Evolutionary conservation across 495 filamentous ascomycete genomes (phyloP), one percentile per base, ranked within the genome.

Genomic region (Cercophora sp.): DNA sequence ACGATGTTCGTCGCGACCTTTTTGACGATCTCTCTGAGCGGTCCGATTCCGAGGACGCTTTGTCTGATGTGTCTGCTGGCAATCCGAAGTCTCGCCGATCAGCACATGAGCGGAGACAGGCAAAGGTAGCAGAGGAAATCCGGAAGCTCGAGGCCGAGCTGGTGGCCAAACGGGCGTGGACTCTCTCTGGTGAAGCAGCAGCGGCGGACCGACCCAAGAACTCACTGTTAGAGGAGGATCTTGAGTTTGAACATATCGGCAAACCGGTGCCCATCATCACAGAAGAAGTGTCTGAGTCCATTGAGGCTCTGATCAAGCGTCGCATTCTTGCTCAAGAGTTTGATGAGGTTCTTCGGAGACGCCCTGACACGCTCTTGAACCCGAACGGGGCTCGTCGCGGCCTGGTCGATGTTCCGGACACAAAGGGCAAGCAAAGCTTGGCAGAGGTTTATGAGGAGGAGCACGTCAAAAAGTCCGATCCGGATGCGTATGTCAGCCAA

Each of bases 371-470:
- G 10, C 63, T 82, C 5, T 75, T 71, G n/a, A 78, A 77, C 31
- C 71, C 78, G 8, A 64, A 71, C 20, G 69, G 70, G 44, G 72
- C 77, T 4, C 79, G 84, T 20, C 76, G 89, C 56, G 86, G 86
- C 0, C 66, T 78, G 2, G 81, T 93, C 52, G 91, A 96, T 57
- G 71, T 97, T 9, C 87, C 92, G 48, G 91, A 96, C 66, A 85
- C 79, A 52, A 97, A 96, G 71, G 80, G 85, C 5, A 83, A 87
- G 62, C 84, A 95, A 60, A 84, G 86, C 51, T 81, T 98, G 22
- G 93, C 91, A 1, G 92, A 97, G 63, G 78, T 95, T 41, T 97
- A 97, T 67, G 94, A 97, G 70, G 84, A 89, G 61, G 91, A 97
- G 40, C 89, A 96, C 67, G 75, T 91, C 43, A 83, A 86, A 57